A percentile compares a stretch with the other conserved stretches of the same genome.
phyloP scores from a whole-genome alignment of 495 filamentous ascomycete genomes.

The Aspergillus diversus region DNA sequence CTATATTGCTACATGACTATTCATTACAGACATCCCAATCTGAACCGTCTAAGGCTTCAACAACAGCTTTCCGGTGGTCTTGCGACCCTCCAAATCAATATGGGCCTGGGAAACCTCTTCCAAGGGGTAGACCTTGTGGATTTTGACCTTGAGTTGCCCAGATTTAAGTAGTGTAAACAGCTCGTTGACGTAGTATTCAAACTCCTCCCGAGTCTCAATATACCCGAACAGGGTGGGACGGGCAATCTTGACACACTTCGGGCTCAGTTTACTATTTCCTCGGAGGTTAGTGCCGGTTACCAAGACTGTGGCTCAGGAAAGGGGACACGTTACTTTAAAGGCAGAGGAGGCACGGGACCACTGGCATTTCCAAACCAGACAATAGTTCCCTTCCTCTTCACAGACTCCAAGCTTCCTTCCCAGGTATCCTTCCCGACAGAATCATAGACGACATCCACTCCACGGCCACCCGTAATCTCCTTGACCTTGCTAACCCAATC shows the following conservation, averaged over 20 bases:
- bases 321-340: constrained; percentile 57
- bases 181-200: constrained; percentile 69
- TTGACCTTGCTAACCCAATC: constrained; percentile 66
- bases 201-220: constrained; percentile 75
- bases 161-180: constrained; percentile 71
- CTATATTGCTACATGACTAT: not conserved
- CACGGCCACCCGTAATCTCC: constrained; percentile 70
- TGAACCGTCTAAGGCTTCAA: constrained; percentile 35
- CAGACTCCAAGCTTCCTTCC: constrained; percentile 75
- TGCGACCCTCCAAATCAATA: constrained; percentile 77
- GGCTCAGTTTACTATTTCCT: constrained; percentile 51
- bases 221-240: constrained; percentile 78
- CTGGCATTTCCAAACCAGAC: constrained; percentile 88
- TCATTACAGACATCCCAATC: constrained; percentile 6
- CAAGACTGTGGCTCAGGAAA: not conserved
- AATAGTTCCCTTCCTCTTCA: constrained; percentile 82
- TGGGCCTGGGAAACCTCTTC: constrained; percentile 77
- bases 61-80: constrained; percentile 77
- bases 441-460: constrained; percentile 84
- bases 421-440: constrained; percentile 88
- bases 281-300: constrained; percentile 4
- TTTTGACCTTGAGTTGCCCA: constrained; percentile 69
- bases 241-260: constrained; percentile 81
- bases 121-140: constrained; percentile 85
- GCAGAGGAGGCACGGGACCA: constrained; percentile 77